phyloP scores from a whole-genome alignment of 306 rosid genomes.

The Styphnolobium japonicum region DNA sequence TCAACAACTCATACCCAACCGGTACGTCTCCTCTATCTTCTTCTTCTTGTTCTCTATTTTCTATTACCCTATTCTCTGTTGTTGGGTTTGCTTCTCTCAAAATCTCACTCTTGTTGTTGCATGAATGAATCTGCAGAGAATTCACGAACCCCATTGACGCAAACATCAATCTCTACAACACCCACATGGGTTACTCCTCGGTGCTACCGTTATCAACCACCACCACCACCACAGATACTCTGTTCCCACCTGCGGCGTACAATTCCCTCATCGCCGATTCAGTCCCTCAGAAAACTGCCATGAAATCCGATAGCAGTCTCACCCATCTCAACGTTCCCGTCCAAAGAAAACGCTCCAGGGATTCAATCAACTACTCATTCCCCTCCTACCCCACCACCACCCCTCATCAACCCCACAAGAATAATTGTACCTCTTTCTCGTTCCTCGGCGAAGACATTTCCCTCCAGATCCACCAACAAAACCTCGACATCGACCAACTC shows the following conservation, averaged over 20 bases:
- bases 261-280: slow-evolving; percentile 37
- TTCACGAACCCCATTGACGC: slow-evolving; percentile 48
- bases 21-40: slow-evolving; percentile 31
- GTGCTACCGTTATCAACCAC: slow-evolving; percentile 53
- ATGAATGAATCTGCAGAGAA: slow-evolving; percentile 40
- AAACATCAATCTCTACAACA: slow-evolving; percentile 35
- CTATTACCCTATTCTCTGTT: background rate
- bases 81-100: background rate
- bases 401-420: slow-evolving; percentile 18
- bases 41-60: background rate
- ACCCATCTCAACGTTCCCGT: slow-evolving; percentile 31
- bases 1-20: slow-evolving; percentile 57
- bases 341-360: slow-evolving; percentile 65
- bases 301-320: slow-evolving; percentile 68
- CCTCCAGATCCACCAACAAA: slow-evolving; percentile 55
- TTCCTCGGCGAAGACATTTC: slow-evolving; percentile 74
- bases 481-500: slow-evolving; percentile 51
- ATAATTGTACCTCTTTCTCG: slow-evolving; percentile 41
- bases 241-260: slow-evolving; percentile 32
- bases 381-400: slow-evolving; percentile 25
- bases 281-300: slow-evolving; percentile 35
- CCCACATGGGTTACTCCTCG: slow-evolving; percentile 34
- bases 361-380: slow-evolving; percentile 22
- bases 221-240: slow-evolving; percentile 49
- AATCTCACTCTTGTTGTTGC: background rate